These are phyloP conservation scores for Alternaria sp. DNA, from an alignment of 2,329 filamentous ascomycete species.

Conservation along the genomic window DNA sequence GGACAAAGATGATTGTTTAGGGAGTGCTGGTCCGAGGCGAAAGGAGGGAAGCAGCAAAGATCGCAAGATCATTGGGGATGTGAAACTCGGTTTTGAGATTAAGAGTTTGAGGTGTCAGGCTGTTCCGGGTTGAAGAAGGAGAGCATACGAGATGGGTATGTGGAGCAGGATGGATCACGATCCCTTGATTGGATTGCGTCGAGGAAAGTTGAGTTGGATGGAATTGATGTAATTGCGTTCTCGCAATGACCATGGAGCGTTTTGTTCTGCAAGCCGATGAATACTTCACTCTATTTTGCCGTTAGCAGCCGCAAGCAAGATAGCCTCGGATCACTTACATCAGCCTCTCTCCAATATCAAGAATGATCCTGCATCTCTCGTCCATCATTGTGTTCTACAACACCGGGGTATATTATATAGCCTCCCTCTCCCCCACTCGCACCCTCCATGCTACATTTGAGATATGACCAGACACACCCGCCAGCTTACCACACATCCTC, in stretches of 20 bases:
- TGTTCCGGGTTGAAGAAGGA: not conserved
- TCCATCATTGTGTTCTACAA: not conserved
- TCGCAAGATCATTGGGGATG: not conserved
- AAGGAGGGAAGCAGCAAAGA: not conserved
- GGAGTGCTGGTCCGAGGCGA: not conserved
- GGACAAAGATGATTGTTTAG: not conserved
- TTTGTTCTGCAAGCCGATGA: not conserved
- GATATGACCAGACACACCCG: not conserved
- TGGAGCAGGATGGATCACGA: not conserved
- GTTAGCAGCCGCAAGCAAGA: not conserved
- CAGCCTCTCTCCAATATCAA: too few species aligned
- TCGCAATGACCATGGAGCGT: fast-evolving
- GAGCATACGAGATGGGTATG: not conserved
- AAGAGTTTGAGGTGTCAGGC: not conserved
- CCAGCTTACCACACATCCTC: conserved; percentile 79
- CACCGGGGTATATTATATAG: not conserved
- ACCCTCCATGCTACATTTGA: not conserved
- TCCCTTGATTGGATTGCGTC: not conserved
- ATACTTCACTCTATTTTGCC: not conserved
- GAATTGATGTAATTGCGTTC: not conserved
- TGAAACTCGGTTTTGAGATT: not conserved
- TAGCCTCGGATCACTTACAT: not conserved
- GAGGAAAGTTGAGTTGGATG: not conserved
- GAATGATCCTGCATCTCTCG: not conserved
- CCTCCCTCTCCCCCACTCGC: not conserved